Percentiles rank a stretch among this genome's conserved stretches.
Conservation (phyloP, 495 filamentous ascomycete genomes). For the Xylaria bambusicola region DNA sequence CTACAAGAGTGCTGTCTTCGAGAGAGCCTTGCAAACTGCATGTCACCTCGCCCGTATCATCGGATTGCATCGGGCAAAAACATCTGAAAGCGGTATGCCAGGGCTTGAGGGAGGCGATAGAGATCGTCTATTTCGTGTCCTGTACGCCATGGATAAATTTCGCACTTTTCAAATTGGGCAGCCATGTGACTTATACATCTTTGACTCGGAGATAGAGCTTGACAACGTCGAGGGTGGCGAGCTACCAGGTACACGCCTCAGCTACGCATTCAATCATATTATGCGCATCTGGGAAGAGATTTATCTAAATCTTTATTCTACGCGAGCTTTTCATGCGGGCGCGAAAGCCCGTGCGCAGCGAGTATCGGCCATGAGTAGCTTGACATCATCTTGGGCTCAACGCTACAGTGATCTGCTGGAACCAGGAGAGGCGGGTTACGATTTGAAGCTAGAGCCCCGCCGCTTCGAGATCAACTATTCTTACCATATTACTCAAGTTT, state of each 20-base stretch:
- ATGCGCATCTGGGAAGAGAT: neutral
- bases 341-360: neutral
- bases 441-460: neutral
- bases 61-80: neutral
- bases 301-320: neutral
- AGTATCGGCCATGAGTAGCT: neutral
- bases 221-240: neutral
- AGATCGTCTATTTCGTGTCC: neutral
- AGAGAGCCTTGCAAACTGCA: neutral
- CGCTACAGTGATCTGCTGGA: neutral
- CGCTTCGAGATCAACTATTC: neutral
- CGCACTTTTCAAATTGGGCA: neutral
- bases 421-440: neutral
- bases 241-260: neutral
- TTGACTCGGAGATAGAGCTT: neutral
- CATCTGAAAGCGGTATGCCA: neutral
- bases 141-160: neutral
- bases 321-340: neutral
- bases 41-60: neutral
- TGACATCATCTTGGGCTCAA: neutral
- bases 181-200: constrained; percentile 1
- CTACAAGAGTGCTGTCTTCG: neutral
- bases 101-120: neutral
- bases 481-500: neutral
- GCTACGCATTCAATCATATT: neutral